Evolutionary conservation across 257 asterid species (phyloP).

Genomic region (Salvia splendens): DNA sequence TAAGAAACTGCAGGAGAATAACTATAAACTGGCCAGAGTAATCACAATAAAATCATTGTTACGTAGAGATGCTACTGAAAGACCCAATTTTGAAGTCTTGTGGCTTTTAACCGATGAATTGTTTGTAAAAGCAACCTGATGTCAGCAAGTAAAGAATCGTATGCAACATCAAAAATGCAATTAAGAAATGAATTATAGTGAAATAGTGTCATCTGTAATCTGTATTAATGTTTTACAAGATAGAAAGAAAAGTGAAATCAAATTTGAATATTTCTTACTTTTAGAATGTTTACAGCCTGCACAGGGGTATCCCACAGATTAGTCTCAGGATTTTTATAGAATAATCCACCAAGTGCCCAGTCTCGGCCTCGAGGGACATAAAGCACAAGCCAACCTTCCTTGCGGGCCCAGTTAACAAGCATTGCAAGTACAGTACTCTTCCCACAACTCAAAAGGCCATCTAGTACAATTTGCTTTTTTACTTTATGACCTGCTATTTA

Average conservation of each 20-base stretch:
- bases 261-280: constrained; percentile 41
- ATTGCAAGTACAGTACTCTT: constrained; percentile 92
- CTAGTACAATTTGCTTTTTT: constrained; percentile 72
- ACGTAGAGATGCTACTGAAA: constrained; percentile 11
- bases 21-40: constrained; percentile 9
- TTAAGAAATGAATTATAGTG: constrained; percentile 1
- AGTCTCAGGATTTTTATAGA: constrained; percentile 73
- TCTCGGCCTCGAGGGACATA: constrained; percentile 83
- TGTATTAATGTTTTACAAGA: constrained; percentile 17
- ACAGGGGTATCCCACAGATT: constrained; percentile 93
- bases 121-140: neutral
- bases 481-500: constrained; percentile 64
- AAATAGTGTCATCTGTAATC: neutral
- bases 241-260: constrained; percentile 11
- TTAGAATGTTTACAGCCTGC: constrained; percentile 76
- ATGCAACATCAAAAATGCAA: neutral
- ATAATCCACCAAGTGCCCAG: constrained; percentile 93
- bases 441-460: constrained; percentile 87
- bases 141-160: neutral
- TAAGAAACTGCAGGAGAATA: neutral
- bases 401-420: constrained; percentile 98
- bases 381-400: constrained; percentile 96
- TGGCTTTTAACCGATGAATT: neutral
- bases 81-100: neutral
- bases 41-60: constrained; percentile 19